These are phyloP conservation scores for Pulveroboletus ravenelii DNA, from an alignment of 768 basidiomycete genomes.

Conservation along the genomic window DNA sequence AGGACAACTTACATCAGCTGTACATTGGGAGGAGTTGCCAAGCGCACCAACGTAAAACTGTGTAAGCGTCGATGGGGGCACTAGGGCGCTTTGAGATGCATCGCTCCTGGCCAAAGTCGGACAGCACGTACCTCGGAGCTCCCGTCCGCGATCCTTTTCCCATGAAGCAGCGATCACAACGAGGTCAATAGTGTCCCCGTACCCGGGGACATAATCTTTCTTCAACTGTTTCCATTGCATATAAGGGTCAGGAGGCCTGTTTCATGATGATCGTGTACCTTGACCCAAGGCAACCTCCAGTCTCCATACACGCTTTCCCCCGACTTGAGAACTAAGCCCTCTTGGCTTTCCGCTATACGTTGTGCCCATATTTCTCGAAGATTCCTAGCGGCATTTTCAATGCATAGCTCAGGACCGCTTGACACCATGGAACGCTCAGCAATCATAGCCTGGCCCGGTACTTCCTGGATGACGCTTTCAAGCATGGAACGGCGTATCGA, in stretches of 20 bases:
- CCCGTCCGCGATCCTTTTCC: slow-evolving; percentile 74
- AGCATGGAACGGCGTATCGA: slow-evolving; percentile 54
- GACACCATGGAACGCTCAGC: slow-evolving; percentile 50
- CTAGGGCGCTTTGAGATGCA: slow-evolving; percentile 32
- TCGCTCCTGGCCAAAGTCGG: neutral
- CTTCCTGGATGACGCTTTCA: slow-evolving; percentile 47
- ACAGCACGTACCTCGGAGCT: slow-evolving; percentile 56
- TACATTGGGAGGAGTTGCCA: slow-evolving; percentile 43
- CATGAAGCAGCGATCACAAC: slow-evolving; percentile 73
- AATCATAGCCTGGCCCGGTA: slow-evolving; percentile 62
- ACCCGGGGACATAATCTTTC: slow-evolving; percentile 82
- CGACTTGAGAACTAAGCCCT: slow-evolving; percentile 78
- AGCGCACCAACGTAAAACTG: slow-evolving; percentile 77
- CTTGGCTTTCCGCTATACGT: slow-evolving; percentile 49
- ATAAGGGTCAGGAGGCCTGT: slow-evolving; percentile 9
- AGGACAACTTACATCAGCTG: slow-evolving; percentile 33
- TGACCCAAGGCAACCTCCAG: slow-evolving; percentile 69
- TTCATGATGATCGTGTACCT: slow-evolving; percentile 35
- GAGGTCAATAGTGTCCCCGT: slow-evolving; percentile 79
- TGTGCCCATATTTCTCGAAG: slow-evolving; percentile 47
- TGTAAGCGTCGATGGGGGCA: slow-evolving; percentile 65
- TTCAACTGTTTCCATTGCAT: slow-evolving; percentile 45
- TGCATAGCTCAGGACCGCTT: slow-evolving; percentile 4
- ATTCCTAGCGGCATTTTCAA: slow-evolving; percentile 16
- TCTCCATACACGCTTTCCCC: slow-evolving; percentile 66